phyloP scores from a whole-genome alignment of 129 eudicot species.

The Chrysanthemum seticuspe region DNA sequence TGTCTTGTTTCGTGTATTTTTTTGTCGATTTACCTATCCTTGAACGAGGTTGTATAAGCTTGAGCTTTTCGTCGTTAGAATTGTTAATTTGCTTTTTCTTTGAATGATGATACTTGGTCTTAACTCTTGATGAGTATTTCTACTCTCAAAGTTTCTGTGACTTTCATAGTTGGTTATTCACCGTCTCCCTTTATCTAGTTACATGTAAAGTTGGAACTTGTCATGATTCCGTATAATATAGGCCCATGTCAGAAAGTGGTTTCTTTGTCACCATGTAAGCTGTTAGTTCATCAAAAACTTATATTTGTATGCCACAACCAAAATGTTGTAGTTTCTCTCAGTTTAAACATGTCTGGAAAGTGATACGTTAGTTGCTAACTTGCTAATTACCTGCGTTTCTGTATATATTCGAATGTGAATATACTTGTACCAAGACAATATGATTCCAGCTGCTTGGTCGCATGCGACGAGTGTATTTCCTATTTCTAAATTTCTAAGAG shows the following conservation, averaged over 20 bases:
- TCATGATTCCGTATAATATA: background rate
- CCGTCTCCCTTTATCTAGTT: background rate
- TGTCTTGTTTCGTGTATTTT: constrained; percentile 14
- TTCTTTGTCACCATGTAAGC: background rate
- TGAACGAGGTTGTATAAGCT: constrained; percentile 20
- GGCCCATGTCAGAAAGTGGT: background rate
- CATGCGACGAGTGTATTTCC: too few species aligned
- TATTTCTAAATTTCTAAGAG: too few species aligned
- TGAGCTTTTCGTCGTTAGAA: constrained; percentile 11
- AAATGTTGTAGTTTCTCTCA: too few species aligned
- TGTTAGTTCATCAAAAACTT: background rate
- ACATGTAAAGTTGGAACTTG: too few species aligned
- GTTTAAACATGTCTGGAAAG: too few species aligned
- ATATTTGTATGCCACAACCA: too few species aligned
- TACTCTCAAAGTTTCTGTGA: background rate
- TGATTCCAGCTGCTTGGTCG: too few species aligned
- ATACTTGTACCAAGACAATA: too few species aligned
- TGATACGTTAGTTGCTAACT: too few species aligned
- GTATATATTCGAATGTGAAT: too few species aligned
- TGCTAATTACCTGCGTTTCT: too few species aligned
- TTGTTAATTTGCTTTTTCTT: constrained; percentile 4
- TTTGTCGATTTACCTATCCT: constrained; percentile 7
- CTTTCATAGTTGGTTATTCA: background rate
- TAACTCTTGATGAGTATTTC: background rate
- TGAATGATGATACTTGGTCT: background rate